These are phyloP conservation scores for Myxozyma kluyveri DNA, from an alignment of 805 yeast genomes.

Conservation along the genomic window DNA sequence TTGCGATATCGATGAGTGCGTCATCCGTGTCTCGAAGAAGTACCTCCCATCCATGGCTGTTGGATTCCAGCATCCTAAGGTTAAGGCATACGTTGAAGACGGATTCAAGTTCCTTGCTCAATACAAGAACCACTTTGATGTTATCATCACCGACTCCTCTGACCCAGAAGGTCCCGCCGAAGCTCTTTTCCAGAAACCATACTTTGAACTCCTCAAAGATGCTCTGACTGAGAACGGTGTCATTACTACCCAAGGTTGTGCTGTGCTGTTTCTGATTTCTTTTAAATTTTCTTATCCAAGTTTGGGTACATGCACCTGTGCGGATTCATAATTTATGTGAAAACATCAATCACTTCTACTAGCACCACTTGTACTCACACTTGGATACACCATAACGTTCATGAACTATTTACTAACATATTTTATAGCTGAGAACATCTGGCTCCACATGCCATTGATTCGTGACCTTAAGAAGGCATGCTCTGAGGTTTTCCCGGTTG, in stretches of 20 bases:
- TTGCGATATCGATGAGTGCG: conserved; percentile 89
- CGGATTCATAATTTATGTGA: too few relatives aligned
- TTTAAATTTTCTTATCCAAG: background rate
- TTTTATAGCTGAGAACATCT: conserved; percentile 69
- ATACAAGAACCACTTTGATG: conserved; percentile 83
- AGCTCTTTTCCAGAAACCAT: conserved; percentile 85
- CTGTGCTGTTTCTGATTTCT: conserved; percentile 28
- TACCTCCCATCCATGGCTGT: conserved; percentile 85
- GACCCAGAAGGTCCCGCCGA: conserved; percentile 99
- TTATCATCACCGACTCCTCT: conserved; percentile 93
- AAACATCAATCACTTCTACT: too few relatives aligned
- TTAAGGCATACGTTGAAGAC: conserved; percentile 86
- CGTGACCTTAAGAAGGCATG: conserved; percentile 80
- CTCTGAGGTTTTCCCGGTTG: conserved; percentile 81
- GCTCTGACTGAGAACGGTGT: conserved; percentile 95
- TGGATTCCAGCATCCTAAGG: conserved; percentile 84
- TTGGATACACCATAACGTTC: too few relatives aligned
- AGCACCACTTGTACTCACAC: too few relatives aligned
- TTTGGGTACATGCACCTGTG: too few relatives aligned
- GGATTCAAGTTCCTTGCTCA: conserved; percentile 94
- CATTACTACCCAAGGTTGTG: conserved; percentile 73
- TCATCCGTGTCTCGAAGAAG: conserved; percentile 78
- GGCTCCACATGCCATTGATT: conserved; percentile 85
- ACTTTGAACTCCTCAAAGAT: conserved; percentile 75
- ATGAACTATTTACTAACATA: conserved; percentile 2